Conservation (phyloP, 768 basidiomycete genomes). For the Hydnum rufescens region DNA sequence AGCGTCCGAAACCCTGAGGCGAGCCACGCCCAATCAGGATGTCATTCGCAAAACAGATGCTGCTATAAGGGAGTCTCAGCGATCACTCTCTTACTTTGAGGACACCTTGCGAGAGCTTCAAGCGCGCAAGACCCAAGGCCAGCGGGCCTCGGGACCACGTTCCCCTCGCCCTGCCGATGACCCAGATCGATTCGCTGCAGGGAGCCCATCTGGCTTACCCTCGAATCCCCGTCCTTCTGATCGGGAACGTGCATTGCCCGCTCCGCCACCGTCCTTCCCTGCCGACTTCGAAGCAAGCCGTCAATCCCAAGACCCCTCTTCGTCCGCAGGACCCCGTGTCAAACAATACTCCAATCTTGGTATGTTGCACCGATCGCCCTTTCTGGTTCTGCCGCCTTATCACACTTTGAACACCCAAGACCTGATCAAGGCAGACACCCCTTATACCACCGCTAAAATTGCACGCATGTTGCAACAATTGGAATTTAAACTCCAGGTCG, state of each 20-base stretch:
- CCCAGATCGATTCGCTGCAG: constrained; percentile 26
- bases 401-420: constrained; percentile 25
- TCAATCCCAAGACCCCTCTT: constrained; percentile 16
- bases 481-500: constrained; percentile 97
- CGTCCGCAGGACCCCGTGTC: constrained; percentile 20
- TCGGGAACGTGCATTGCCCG: constrained; percentile 19
- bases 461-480: constrained; percentile 95
- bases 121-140: constrained; percentile 32
- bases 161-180: constrained; percentile 36
- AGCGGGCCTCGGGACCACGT: constrained; percentile 11
- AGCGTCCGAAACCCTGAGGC: constrained; percentile 54
- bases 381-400: not conserved
- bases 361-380: constrained; percentile 6
- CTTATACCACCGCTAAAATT: constrained; percentile 89
- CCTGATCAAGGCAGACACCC: constrained; percentile 93
- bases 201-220: constrained; percentile 20
- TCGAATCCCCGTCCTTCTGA: constrained; percentile 13
- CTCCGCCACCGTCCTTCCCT: constrained; percentile 30
- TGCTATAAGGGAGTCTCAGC: constrained; percentile 73
- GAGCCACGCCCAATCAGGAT: constrained; percentile 73
- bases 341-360: constrained; percentile 60
- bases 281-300: constrained; percentile 4
- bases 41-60: constrained; percentile 63
- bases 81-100: constrained; percentile 72
- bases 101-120: constrained; percentile 68